Conservation (phyloP, 768 basidiomycete genomes). For the Saitozyma podzolica region DNA sequence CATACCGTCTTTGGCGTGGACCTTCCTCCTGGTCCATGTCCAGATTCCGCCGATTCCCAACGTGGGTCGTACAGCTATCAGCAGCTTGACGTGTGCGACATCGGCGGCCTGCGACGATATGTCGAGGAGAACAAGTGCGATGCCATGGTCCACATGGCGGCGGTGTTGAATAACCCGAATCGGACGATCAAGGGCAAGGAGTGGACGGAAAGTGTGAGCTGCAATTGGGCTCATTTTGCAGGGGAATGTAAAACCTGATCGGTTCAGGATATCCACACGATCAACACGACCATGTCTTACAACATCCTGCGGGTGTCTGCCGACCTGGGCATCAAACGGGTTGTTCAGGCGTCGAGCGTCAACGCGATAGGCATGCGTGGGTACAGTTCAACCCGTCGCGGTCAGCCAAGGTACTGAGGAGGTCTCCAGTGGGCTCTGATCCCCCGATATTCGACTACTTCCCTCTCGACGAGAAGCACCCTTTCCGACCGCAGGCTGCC, state of each 20-base stretch:
- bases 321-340: constrained; percentile 35
- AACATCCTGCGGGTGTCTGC: constrained; percentile 41
- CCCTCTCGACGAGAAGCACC: constrained; percentile 43
- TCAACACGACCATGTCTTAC: constrained; percentile 38
- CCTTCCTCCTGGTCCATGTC: too few species aligned
- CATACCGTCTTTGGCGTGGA: too few species aligned
- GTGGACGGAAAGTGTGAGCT: too few species aligned
- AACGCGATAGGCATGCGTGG: constrained; percentile 45
- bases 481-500: constrained; percentile 34
- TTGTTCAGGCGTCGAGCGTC: constrained; percentile 43
- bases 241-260: too few species aligned
- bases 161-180: constrained; percentile 13
- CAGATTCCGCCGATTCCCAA: too few species aligned
- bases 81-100: constrained; percentile 23
- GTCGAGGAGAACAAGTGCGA: constrained; percentile 22
- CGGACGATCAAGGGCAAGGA: neutral
- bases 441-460: constrained; percentile 37
- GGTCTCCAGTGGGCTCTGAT: constrained; percentile 27
- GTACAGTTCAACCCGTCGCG: constrained; percentile 1
- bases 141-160: constrained; percentile 44
- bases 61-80: constrained; percentile 9
- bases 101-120: constrained; percentile 15
- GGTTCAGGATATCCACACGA: constrained; percentile 31
- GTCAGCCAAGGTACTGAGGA: neutral
- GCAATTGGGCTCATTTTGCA: neutral